A percentile compares a stretch with the other conserved stretches of the same genome.
phyloP scores from a whole-genome alignment of 108 stramenopile genomes.

The Conticribra guillardii region DNA sequence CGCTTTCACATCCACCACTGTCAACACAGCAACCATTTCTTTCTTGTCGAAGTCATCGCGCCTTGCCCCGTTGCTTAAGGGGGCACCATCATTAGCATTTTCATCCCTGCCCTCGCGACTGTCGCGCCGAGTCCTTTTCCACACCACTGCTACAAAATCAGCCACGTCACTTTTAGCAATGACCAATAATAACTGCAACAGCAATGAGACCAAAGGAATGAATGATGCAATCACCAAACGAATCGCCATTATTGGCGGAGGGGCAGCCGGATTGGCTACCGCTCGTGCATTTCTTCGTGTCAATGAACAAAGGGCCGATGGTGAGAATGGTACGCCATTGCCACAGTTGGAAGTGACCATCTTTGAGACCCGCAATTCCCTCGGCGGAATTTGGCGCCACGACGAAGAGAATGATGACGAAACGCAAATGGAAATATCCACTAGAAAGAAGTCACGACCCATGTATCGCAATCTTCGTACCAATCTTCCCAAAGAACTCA shows the following conservation, averaged over 20 bases:
- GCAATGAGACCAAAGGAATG: too few species aligned
- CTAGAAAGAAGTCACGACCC: constrained; percentile 42
- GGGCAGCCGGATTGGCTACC: constrained; percentile 76
- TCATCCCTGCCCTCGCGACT: too few species aligned
- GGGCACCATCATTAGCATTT: too few species aligned
- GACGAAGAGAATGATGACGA: constrained; percentile 8
- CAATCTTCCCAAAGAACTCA: constrained; percentile 86
- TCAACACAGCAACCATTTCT: constrained; percentile 12
- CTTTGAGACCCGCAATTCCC: constrained; percentile 57
- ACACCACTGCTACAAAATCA: too few species aligned
- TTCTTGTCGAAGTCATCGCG: constrained; percentile 16
- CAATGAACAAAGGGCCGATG: neutral
- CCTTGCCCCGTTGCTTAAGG: too few species aligned
- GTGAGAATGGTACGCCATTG: too few species aligned
- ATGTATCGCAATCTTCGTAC: constrained; percentile 83
- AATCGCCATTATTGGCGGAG: constrained; percentile 82
- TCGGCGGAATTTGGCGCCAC: constrained; percentile 81
- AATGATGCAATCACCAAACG: constrained; percentile 7
- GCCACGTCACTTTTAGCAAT: too few species aligned
- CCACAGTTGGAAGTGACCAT: constrained; percentile 47
- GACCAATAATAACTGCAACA: too few species aligned
- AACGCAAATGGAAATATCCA: too few species aligned
- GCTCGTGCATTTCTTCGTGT: constrained; percentile 68
- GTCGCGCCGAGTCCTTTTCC: too few species aligned
- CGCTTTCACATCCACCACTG: constrained; percentile 15